These are phyloP conservation scores for Sugiyamaella americana DNA, from an alignment of 805 yeast genomes.

Conservation along the genomic window DNA sequence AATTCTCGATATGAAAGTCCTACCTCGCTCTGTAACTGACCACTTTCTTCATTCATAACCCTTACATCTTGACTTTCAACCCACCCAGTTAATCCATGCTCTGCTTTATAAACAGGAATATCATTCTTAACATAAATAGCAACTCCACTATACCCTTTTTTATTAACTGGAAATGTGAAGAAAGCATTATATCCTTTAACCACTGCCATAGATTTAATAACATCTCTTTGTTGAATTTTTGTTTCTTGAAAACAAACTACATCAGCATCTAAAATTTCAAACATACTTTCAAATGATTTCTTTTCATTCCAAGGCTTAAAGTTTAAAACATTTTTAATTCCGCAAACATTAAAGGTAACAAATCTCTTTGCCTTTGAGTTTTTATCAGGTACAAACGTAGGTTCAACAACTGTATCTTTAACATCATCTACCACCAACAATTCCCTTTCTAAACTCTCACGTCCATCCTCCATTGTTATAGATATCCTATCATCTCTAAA, in stretches of 20 bases:
- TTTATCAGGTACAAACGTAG: too few species aligned
- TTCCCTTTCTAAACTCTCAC: too few species aligned
- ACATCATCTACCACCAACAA: too few species aligned
- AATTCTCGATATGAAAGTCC: neutral
- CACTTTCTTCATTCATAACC: neutral
- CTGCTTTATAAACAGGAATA: slow-evolving; percentile 62
- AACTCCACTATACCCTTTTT: slow-evolving; percentile 89
- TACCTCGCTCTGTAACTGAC: neutral
- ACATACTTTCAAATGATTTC: slow-evolving; percentile 37
- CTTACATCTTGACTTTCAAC: slow-evolving; percentile 25
- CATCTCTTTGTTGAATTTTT: slow-evolving; percentile 51
- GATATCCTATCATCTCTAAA: too few species aligned
- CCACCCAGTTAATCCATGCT: slow-evolving; percentile 85
- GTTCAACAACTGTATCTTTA: too few species aligned
- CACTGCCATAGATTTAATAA: slow-evolving; percentile 44
- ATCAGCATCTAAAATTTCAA: slow-evolving; percentile 58
- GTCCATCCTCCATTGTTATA: too few species aligned
- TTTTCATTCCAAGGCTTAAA: slow-evolving; percentile 76
- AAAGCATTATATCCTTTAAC: slow-evolving; percentile 56
- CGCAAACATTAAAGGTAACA: slow-evolving; percentile 79
- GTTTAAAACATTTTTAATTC: slow-evolving; percentile 69
- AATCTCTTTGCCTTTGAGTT: slow-evolving; percentile 38
- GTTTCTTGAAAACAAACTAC: slow-evolving; percentile 83
- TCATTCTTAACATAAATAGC: slow-evolving; percentile 61
- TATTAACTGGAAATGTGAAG: slow-evolving; percentile 57